phyloP scores from a whole-genome alignment of 352 stramenopile genomes.

The Plasmopara muralis region DNA sequence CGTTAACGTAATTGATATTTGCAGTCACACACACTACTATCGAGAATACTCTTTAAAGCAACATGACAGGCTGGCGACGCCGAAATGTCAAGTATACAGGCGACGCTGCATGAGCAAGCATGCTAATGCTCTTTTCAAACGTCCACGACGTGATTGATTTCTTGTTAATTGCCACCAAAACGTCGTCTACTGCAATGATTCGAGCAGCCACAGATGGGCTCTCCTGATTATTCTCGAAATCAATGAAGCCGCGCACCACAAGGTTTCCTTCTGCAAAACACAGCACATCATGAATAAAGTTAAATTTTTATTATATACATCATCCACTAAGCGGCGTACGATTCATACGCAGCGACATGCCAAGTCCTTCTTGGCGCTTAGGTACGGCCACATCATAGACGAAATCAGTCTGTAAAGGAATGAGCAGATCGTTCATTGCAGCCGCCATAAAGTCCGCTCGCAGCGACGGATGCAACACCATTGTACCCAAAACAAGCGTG shows the following conservation, averaged over 20 bases:
- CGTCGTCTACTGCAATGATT: conserved; percentile 71
- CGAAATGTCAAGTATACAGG: conserved; percentile 82
- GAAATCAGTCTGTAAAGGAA: conserved; percentile 71
- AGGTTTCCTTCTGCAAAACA: conserved; percentile 55
- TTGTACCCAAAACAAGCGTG: conserved; percentile 56
- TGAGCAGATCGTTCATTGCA: conserved; percentile 80
- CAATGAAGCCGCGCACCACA: conserved; percentile 73
- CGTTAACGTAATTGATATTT: no score
- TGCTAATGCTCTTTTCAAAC: conserved; percentile 83
- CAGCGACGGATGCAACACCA: conserved; percentile 66
- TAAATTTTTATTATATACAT: background rate
- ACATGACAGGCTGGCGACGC: conserved; percentile 45
- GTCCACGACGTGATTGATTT: conserved; percentile 81
- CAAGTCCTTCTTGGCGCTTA: conserved; percentile 69
- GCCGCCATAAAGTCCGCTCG: conserved; percentile 73
- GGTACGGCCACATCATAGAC: conserved; percentile 78
- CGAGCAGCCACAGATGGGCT: conserved; percentile 69
- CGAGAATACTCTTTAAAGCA: conserved; percentile 29
- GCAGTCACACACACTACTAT: no score
- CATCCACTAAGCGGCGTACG: conserved; percentile 34
- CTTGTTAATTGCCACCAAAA: conserved; percentile 83
- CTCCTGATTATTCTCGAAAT: conserved; percentile 76
- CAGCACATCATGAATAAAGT: conserved; percentile 8
- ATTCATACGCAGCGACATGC: conserved; percentile 84
- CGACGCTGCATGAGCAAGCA: conserved; percentile 69